A percentile compares a stretch with the other conserved stretches of the same genome.
These are phyloP conservation scores for Nannizziopsis barbatae DNA, from an alignment of 2,329 filamentous ascomycete species.

Conservation along the genomic window DNA sequence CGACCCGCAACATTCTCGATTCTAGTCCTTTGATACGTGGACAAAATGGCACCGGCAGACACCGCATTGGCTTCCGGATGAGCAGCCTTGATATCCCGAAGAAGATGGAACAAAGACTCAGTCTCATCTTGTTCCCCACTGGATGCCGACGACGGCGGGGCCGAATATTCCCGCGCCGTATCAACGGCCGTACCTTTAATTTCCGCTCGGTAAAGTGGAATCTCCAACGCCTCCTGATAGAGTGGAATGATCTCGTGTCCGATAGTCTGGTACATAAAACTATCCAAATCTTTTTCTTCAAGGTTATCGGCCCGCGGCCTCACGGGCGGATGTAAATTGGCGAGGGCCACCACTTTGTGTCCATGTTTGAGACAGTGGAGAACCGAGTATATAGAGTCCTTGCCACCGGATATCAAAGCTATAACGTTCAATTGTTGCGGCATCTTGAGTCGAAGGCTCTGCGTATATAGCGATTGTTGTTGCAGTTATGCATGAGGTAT, in stretches of 20 bases:
- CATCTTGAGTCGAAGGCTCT: slow-evolving; percentile 2
- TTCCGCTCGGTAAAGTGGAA: slow-evolving; percentile 72
- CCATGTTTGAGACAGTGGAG: slow-evolving; percentile 81
- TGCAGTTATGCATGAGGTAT: no score
- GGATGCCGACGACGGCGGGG: slow-evolving; percentile 9
- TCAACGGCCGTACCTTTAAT: slow-evolving; percentile 64
- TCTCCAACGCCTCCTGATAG: slow-evolving; percentile 63
- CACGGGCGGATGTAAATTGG: slow-evolving; percentile 63
- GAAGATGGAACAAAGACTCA: slow-evolving; percentile 68
- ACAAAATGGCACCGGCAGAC: slow-evolving; percentile 82
- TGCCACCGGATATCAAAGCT: slow-evolving; percentile 86
- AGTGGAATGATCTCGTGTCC: slow-evolving; percentile 78
- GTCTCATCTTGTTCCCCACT: slow-evolving; percentile 57
- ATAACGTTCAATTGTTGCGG: slow-evolving; percentile 57
- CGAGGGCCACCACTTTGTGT: slow-evolving; percentile 74
- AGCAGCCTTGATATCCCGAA: slow-evolving; percentile 52
- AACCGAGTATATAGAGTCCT: slow-evolving; percentile 90
- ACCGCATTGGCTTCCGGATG: slow-evolving; percentile 79
- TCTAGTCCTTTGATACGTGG: slow-evolving; percentile 91
- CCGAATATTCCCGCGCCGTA: slow-evolving; percentile 58
- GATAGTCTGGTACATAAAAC: slow-evolving; percentile 99
- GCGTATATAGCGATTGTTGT: no score
- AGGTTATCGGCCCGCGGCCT: neutral
- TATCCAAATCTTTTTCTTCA: slow-evolving; percentile 63
- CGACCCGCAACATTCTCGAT: slow-evolving; percentile 83